phyloP scores from a whole-genome alignment of 345 rosid species.

The Aethionema arabicum region DNA sequence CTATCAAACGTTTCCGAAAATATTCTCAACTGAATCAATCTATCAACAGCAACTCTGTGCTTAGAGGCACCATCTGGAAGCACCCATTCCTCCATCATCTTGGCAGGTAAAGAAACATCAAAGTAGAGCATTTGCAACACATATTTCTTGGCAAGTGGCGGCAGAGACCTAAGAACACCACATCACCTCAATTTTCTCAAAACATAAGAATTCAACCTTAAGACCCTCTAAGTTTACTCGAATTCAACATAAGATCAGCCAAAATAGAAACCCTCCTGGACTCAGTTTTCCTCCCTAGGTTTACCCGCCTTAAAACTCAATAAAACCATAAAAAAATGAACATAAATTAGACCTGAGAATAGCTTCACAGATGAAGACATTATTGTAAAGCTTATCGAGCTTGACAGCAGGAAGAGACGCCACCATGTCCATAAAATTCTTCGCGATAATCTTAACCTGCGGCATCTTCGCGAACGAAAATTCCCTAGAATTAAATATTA shows the following conservation, averaged over 20 bases:
- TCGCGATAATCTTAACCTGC: conserved; percentile 80
- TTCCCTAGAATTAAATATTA: neutral
- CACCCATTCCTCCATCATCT: conserved; percentile 73
- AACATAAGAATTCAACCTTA: neutral
- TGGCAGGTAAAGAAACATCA: conserved; percentile 50
- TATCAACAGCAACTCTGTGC: conserved; percentile 79
- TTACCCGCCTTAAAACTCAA: neutral
- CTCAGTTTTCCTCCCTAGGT: neutral
- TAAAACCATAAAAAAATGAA: neutral
- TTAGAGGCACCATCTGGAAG: conserved; percentile 69
- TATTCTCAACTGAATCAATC: conserved; percentile 70
- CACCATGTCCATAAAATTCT: conserved; percentile 98
- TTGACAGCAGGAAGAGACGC: conserved; percentile 81
- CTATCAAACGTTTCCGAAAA: conserved; percentile 53
- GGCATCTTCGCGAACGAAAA: conserved; percentile 53
- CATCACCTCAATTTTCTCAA: too few relatives aligned
- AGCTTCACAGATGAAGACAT: conserved; percentile 86
- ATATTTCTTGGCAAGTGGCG: conserved; percentile 90
- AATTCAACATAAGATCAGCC: neutral
- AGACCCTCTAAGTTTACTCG: neutral
- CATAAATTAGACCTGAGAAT: conserved; percentile 63
- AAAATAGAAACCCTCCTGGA: neutral
- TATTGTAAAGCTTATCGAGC: conserved; percentile 77
- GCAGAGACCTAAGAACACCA: conserved; percentile 58
- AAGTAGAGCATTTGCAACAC: conserved; percentile 65